Conservation (phyloP, 306 rosid genomes). For the Crotalaria pallida region DNA sequence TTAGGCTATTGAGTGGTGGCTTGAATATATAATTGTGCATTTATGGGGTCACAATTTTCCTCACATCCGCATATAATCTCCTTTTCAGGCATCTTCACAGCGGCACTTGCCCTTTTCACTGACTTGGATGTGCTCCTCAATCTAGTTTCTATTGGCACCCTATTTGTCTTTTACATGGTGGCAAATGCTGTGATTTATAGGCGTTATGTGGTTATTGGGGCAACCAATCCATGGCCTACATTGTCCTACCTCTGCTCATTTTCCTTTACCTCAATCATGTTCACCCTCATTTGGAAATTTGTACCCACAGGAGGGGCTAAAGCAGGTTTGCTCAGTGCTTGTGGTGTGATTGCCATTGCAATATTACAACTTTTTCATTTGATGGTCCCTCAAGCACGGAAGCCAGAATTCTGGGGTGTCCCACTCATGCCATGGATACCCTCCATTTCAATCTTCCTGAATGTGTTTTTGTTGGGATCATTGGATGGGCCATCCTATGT, state of each 20-base stretch:
- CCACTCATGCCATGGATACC: conserved; percentile 99
- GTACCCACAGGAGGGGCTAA: conserved; percentile 52
- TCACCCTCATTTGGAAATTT: conserved; percentile 68
- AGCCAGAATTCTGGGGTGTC: conserved; percentile 93
- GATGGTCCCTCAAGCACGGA: conserved; percentile 71
- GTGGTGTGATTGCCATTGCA: conserved; percentile 43
- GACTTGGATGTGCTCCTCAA: conserved; percentile 68
- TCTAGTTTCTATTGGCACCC: conserved; percentile 89
- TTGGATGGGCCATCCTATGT: conserved; percentile 66
- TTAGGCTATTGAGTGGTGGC: conserved; percentile 3
- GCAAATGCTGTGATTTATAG: conserved; percentile 83
- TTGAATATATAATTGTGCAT: conserved; percentile 1
- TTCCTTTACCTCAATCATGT: conserved; percentile 50
- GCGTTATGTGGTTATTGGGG: conserved; percentile 66
- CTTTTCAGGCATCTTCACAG: conserved; percentile 83
- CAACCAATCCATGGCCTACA: conserved; percentile 84
- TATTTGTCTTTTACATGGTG: conserved; percentile 96
- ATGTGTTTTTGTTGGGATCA: conserved; percentile 69
- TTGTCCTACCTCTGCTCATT: conserved; percentile 68
- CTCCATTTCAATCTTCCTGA: conserved; percentile 65
- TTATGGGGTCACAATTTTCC: conserved; percentile 9
- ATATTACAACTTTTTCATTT: conserved; percentile 54
- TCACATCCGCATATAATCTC: conserved; percentile 19
- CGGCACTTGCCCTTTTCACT: conserved; percentile 78
- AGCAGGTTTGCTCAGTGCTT: conserved; percentile 42